phyloP scores from a whole-genome alignment of 225 moss, liverwort and hornwort species.

The Climacium dendroides region DNA sequence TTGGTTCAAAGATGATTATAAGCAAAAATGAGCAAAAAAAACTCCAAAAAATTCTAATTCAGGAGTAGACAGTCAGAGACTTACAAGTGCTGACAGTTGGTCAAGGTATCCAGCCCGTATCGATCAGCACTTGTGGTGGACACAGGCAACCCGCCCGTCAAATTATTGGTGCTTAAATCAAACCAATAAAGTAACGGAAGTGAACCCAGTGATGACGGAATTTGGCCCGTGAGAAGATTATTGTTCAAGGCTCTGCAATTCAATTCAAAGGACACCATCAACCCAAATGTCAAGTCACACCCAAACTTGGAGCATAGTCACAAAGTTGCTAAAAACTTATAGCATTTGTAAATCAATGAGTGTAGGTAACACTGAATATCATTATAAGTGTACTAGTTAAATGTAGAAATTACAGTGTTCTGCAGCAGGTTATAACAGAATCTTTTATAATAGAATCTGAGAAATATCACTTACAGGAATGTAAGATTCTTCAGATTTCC shows the following conservation, averaged over 20 bases:
- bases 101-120: slow-evolving; percentile 22
- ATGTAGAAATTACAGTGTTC: background rate
- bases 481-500: slow-evolving; percentile 29
- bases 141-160: slow-evolving; percentile 25
- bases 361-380: background rate
- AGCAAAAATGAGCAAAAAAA: background rate
- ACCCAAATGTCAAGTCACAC: background rate
- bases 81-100: slow-evolving; percentile 12
- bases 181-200: slow-evolving; percentile 20
- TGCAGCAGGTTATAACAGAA: background rate
- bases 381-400: background rate
- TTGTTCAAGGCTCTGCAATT: slow-evolving; percentile 33
- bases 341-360: background rate
- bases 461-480: slow-evolving; percentile 16
- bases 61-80: background rate
- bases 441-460: background rate
- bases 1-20: too few relatives aligned
- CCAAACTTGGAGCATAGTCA: background rate
- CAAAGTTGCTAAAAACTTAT: background rate
- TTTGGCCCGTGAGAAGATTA: background rate
- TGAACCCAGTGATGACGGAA: slow-evolving; percentile 25
- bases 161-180: slow-evolving; percentile 36
- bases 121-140: background rate
- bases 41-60: background rate
- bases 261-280: background rate